These are phyloP conservation scores for Styphnolobium japonicum DNA, from an alignment of 306 rosid genomes.

Conservation along the genomic window DNA sequence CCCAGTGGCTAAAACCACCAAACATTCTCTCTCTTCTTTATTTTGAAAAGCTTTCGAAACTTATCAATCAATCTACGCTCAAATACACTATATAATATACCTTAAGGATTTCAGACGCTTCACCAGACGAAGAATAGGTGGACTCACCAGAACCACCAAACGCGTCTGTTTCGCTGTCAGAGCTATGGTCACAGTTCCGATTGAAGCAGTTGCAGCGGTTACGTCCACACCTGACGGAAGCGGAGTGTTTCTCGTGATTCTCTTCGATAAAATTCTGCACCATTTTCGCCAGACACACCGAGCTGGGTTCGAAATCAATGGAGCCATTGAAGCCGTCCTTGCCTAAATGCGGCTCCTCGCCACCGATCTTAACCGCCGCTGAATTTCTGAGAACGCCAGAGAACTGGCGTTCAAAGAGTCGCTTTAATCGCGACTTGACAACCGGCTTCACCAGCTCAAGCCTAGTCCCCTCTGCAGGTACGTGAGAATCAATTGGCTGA, in stretches of 20 bases:
- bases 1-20: not conserved
- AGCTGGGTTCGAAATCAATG: constrained; percentile 68
- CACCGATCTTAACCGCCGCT: constrained; percentile 39
- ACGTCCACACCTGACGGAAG: constrained; percentile 51
- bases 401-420: constrained; percentile 82
- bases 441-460: constrained; percentile 60
- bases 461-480: constrained; percentile 32
- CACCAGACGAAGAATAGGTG: constrained; percentile 37
- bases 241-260: constrained; percentile 52
- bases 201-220: constrained; percentile 64
- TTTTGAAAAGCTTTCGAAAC: not conserved
- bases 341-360: constrained; percentile 34
- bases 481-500: constrained; percentile 72
- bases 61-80: not conserved
- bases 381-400: constrained; percentile 50
- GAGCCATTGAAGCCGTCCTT: constrained; percentile 37
- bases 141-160: constrained; percentile 44
- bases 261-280: constrained; percentile 84
- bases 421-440: constrained; percentile 69
- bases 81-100: constrained; percentile 16
- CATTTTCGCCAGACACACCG: constrained; percentile 74
- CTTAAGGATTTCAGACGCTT: constrained; percentile 70
- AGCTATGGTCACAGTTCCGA: constrained; percentile 46
- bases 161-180: constrained; percentile 50
- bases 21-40: not conserved